A percentile compares a stretch with the other conserved stretches of the same genome.
Conservation (phyloP, 345 rosid genomes). For the Linum usitatissimum region DNA sequence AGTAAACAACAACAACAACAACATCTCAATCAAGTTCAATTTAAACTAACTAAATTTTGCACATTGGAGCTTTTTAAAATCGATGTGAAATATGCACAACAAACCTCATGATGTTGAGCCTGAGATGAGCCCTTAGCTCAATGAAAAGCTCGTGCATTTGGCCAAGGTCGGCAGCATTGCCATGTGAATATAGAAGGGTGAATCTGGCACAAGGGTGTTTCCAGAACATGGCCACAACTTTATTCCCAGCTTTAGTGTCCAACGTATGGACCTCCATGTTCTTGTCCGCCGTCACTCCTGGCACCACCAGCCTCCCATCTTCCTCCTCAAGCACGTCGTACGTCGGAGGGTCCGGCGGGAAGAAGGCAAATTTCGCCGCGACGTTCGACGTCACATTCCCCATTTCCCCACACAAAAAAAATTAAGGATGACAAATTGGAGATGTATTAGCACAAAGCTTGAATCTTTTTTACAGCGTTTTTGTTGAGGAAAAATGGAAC, state of each 20-base stretch:
- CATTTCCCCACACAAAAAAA: constrained; percentile 24
- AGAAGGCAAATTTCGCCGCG: constrained; percentile 96
- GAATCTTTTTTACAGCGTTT: background rate
- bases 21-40: background rate
- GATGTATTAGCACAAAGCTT: background rate
- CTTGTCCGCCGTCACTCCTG: constrained; percentile 68
- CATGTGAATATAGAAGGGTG: constrained; percentile 87
- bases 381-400: constrained; percentile 90
- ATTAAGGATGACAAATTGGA: background rate
- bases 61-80: too few relatives aligned
- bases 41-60: too few relatives aligned
- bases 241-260: constrained; percentile 65
- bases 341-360: constrained; percentile 94
- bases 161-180: constrained; percentile 96
- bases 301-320: constrained; percentile 49
- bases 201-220: constrained; percentile 86
- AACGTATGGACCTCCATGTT: constrained; percentile 72
- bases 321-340: constrained; percentile 50
- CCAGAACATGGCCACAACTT: constrained; percentile 88
- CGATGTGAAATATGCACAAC: background rate
- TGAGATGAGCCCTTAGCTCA: constrained; percentile 89
- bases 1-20: constrained; percentile 3
- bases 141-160: constrained; percentile 93
- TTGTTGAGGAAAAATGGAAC: background rate
- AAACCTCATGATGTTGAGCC: constrained; percentile 93